These are phyloP conservation scores for Physcomitrellopsis africana DNA, from an alignment of 225 moss, liverwort and hornwort genomes.

Conservation along the genomic window DNA sequence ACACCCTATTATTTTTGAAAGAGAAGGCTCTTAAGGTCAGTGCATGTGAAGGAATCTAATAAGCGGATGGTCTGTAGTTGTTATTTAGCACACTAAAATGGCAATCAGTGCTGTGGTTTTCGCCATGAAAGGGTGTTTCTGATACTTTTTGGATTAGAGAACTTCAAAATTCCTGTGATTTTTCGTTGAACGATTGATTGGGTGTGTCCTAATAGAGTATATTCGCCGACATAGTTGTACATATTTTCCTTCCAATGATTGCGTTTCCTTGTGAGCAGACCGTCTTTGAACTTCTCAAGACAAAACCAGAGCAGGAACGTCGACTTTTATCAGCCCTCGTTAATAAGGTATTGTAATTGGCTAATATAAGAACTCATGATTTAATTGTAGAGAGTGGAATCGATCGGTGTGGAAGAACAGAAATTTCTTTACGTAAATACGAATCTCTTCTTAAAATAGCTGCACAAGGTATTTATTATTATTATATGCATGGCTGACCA, in stretches of 20 bases:
- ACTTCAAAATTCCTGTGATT: not conserved
- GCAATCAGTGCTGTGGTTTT: constrained; percentile 10
- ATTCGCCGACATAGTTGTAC: not conserved
- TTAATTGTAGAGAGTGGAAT: not conserved
- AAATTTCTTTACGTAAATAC: constrained; percentile 5
- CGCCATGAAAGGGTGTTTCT: not conserved
- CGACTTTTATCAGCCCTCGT: constrained; percentile 85
- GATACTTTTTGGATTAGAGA: not conserved
- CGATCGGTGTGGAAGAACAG: not conserved
- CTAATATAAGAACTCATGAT: constrained; percentile 11
- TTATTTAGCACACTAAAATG: not conserved
- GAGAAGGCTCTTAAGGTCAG: constrained; percentile 92
- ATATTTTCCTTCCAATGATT: constrained; percentile 28
- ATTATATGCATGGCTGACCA: constrained; percentile 26
- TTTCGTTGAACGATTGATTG: not conserved
- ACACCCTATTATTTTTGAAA: constrained; percentile 78
- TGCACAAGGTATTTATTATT: not conserved
- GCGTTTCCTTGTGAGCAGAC: constrained; percentile 55
- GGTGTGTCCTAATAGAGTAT: constrained; percentile 5
- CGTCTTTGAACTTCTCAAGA: constrained; percentile 78
- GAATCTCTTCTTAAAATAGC: constrained; percentile 1
- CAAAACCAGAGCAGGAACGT: constrained; percentile 95
- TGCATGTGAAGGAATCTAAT: constrained; percentile 9
- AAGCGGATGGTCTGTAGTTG: constrained; percentile 2
- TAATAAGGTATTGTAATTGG: constrained; percentile 70